Evolutionary conservation across 2,329 filamentous ascomycete genomes (phyloP).

Genomic region (Sporothrix variecibatus): DNA sequence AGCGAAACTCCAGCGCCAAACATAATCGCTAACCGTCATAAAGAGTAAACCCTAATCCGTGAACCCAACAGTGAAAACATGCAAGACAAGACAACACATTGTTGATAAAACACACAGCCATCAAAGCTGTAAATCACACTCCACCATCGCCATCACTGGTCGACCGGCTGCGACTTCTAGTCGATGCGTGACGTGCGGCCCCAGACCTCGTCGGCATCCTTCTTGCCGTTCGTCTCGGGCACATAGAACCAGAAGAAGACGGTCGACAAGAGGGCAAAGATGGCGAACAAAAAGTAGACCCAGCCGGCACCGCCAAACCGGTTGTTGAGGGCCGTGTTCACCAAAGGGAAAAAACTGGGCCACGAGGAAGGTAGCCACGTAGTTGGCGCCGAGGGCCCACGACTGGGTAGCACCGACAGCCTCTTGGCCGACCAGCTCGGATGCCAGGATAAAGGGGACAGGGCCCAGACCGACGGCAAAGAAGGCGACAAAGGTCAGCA

Average conservation of each 20-base stretch:
- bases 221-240: constrained; percentile 87
- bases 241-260: constrained; percentile 73
- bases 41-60: background rate
- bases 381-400: constrained; percentile 84
- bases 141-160: background rate
- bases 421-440: constrained; percentile 85
- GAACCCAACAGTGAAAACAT: background rate
- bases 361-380: constrained; percentile 86
- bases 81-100: background rate
- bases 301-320: constrained; percentile 69
- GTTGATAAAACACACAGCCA: background rate
- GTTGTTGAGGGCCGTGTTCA: constrained; percentile 72
- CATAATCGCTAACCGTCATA: background rate
- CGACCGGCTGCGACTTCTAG: constrained; percentile 35
- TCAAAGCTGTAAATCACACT: background rate
- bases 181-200: constrained; percentile 62
- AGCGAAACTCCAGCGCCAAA: background rate
- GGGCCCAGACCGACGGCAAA: constrained; percentile 91
- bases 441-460: constrained; percentile 90
- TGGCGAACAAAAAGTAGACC: constrained; percentile 91
- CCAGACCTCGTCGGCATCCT: constrained; percentile 88
- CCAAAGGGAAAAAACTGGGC: constrained; percentile 93
- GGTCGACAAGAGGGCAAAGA: constrained; percentile 67
- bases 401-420: constrained; percentile 90
- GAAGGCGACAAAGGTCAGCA: constrained; percentile 82